A percentile compares a stretch with the other conserved stretches of the same genome.
Evolutionary conservation across 805 yeast genomes (phyloP).

Genomic region (Saturnispora quitensis): DNA sequence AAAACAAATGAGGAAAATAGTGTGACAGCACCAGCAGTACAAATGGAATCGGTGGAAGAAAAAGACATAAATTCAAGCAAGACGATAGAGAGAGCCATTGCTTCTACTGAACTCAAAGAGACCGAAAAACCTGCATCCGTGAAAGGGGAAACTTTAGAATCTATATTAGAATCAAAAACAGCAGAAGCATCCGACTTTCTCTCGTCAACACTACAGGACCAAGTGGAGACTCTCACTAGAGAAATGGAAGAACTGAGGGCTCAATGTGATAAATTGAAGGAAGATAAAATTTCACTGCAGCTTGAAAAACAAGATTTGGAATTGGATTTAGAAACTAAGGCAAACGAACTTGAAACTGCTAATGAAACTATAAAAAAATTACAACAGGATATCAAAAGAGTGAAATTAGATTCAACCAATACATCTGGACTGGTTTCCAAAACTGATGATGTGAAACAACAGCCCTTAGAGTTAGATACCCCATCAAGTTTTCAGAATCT

Average conservation of each 20-base stretch:
- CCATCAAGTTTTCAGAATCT: constrained; percentile 18
- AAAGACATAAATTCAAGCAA: background rate
- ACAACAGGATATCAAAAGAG: constrained; percentile 23
- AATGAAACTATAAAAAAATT: constrained; percentile 22
- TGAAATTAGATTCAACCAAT: constrained; percentile 20
- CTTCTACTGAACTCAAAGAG: background rate
- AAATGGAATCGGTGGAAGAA: background rate
- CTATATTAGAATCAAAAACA: constrained; percentile 9
- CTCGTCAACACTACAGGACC: constrained; percentile 24
- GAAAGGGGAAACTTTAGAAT: background rate
- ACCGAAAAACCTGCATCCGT: background rate
- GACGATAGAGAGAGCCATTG: background rate
- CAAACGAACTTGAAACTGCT: constrained; percentile 26
- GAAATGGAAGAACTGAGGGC: constrained; percentile 19
- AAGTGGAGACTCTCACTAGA: constrained; percentile 26
- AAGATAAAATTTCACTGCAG: constrained; percentile 22
- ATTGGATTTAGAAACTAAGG: constrained; percentile 30
- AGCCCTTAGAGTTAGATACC: constrained; percentile 8
- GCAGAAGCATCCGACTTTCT: constrained; percentile 19
- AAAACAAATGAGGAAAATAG: constrained; percentile 1
- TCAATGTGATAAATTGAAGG: constrained; percentile 11
- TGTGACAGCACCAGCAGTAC: background rate
- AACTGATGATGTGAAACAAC: constrained; percentile 20
- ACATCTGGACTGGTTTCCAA: constrained; percentile 11
- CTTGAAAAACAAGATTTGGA: constrained; percentile 27